Percentiles rank a stretch among this genome's conserved stretches.
Evolutionary conservation across 2,329 filamentous ascomycete species (phyloP).

Genomic region (Aureobasidium leucospermi): DNA sequence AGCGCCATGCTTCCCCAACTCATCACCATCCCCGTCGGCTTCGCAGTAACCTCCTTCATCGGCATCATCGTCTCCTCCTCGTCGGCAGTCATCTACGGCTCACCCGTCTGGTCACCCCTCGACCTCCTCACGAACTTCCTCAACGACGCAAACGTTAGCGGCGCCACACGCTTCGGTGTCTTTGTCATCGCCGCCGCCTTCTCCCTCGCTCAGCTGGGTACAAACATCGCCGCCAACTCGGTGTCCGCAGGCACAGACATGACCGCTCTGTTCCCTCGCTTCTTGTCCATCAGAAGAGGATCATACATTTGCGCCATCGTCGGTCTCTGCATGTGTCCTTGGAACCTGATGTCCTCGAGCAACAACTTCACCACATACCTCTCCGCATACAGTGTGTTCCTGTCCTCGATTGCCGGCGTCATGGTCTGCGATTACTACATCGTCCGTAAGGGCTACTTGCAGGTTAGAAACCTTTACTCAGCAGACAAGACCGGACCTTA

Average conservation of each 20-base stretch:
- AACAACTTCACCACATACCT: constrained; percentile 80
- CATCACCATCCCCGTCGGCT: constrained; percentile 42
- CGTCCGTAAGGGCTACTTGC: constrained; percentile 73
- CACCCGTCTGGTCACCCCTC: constrained; percentile 37
- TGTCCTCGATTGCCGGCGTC: constrained; percentile 87
- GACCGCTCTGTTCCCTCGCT: constrained; percentile 42
- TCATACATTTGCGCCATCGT: constrained; percentile 76
- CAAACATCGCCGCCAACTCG: constrained; percentile 46
- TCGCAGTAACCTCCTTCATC: constrained; percentile 33
- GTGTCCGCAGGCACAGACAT: constrained; percentile 48
- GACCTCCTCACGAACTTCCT: constrained; percentile 33
- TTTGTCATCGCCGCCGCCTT: constrained; percentile 36
- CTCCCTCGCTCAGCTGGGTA: constrained; percentile 40
- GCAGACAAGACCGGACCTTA: constrained; percentile 61
- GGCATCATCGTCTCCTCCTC: constrained; percentile 46
- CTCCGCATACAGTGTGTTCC: constrained; percentile 84
- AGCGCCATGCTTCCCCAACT: constrained; percentile 20
- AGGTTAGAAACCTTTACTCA: constrained; percentile 73
- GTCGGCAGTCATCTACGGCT: constrained; percentile 36
- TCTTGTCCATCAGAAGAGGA: constrained; percentile 67
- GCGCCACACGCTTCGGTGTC: constrained; percentile 34
- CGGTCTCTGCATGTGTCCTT: constrained; percentile 80
- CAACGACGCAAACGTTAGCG: constrained; percentile 28
- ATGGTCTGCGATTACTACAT: constrained; percentile 84
- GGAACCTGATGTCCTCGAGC: constrained; percentile 69